phyloP scores from a whole-genome alignment of 2,329 filamentous ascomycete genomes.

The Pseudogymnoascus sp. region DNA sequence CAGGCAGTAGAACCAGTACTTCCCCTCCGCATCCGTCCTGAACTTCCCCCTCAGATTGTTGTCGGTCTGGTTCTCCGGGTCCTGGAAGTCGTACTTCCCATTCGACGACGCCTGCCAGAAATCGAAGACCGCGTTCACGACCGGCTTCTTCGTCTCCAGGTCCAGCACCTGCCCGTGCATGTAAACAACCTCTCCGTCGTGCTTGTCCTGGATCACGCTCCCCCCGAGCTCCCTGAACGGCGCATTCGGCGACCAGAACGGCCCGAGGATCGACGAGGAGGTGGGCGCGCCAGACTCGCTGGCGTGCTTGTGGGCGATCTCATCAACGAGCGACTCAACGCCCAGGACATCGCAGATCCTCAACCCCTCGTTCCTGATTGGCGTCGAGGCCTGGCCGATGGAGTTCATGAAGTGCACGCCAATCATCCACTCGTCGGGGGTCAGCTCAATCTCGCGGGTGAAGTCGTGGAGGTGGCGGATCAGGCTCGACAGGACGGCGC shows the following conservation, averaged over 20 bases:
- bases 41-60: conserved; percentile 76
- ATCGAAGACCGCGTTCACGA: conserved; percentile 62
- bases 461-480: conserved; percentile 73
- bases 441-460: conserved; percentile 68
- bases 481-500: conserved; percentile 54
- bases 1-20: conserved; percentile 68
- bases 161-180: conserved; percentile 65
- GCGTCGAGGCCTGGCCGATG: conserved; percentile 58
- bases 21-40: conserved; percentile 59
- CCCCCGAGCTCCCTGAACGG: conserved; percentile 62
- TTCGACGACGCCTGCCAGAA: conserved; percentile 73
- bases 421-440: conserved; percentile 66
- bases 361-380: conserved; percentile 65
- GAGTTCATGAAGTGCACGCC: conserved; percentile 70
- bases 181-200: conserved; percentile 50
- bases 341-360: conserved; percentile 66
- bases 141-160: conserved; percentile 56
- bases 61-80: conserved; percentile 59
- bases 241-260: conserved; percentile 69
- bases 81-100: conserved; percentile 70
- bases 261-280: conserved; percentile 68
- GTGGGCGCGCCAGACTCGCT: conserved; percentile 57
- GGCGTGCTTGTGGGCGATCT: conserved; percentile 57
- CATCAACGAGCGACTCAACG: conserved; percentile 63
- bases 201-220: conserved; percentile 56